These are phyloP conservation scores for Phytophthora pistaciae DNA, from an alignment of 352 stramenopile species.

Conservation along the genomic window DNA sequence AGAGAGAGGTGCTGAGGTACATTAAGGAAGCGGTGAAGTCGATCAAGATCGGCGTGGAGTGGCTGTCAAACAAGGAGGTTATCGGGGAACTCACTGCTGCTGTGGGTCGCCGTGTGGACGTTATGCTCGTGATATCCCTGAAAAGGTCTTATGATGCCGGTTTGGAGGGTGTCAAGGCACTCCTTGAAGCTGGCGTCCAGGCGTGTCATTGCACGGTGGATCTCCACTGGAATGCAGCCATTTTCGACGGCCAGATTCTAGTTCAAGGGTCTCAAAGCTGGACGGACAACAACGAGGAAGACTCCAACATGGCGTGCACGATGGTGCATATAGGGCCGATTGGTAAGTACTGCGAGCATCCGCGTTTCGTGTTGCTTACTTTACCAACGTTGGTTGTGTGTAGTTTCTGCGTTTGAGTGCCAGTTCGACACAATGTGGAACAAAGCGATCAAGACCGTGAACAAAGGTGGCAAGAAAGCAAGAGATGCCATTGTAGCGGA, in stretches of 20 bases:
- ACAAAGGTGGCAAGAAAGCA: neutral
- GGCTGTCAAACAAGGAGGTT: slow-evolving; percentile 2
- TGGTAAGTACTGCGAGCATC: slow-evolving; percentile 1
- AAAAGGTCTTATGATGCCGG: slow-evolving; percentile 6
- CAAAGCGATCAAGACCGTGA: slow-evolving; percentile 4
- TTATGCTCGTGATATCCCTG: slow-evolving; percentile 8
- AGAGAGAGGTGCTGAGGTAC: slow-evolving; percentile 13
- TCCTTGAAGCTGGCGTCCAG: slow-evolving; percentile 14
- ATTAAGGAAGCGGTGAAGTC: slow-evolving; percentile 6
- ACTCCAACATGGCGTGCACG: slow-evolving; percentile 2
- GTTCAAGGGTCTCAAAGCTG: slow-evolving; percentile 18
- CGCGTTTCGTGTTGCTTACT: neutral
- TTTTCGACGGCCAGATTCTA: slow-evolving; percentile 24
- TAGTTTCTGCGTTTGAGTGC: slow-evolving; percentile 16
- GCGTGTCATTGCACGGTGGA: slow-evolving; percentile 21
- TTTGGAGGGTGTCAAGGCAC: slow-evolving; percentile 7
- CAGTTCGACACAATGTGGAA: slow-evolving; percentile 28
- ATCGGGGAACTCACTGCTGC: slow-evolving; percentile 2
- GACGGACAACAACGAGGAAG: neutral
- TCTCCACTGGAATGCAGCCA: slow-evolving; percentile 13
- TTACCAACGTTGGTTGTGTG: neutral
- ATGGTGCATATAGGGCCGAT: slow-evolving; percentile 16
- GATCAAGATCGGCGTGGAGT: slow-evolving; percentile 18
- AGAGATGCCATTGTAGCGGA: neutral
- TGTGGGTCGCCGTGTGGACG: slow-evolving; percentile 11